These are phyloP conservation scores for Camelina hispida DNA, from an alignment of 345 rosid genomes.

Conservation along the genomic window DNA sequence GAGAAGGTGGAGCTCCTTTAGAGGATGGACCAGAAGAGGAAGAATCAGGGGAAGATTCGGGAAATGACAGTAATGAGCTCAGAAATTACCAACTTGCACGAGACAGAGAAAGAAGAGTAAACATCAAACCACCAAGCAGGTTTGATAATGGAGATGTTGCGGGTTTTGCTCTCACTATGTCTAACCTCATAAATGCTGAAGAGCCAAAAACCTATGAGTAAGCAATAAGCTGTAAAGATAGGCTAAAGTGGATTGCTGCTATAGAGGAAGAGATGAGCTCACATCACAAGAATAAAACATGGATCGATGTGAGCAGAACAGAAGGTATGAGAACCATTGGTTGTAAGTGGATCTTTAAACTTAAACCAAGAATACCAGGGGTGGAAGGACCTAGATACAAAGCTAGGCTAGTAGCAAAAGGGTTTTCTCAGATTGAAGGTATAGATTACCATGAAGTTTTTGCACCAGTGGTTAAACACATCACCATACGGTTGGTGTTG, in stretches of 20 bases:
- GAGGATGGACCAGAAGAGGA: background rate
- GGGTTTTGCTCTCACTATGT: background rate
- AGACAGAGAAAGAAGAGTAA: background rate
- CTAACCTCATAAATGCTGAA: background rate
- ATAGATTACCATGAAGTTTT: background rate
- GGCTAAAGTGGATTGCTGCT: background rate
- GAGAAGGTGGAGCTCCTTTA: background rate
- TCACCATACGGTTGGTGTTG: background rate
- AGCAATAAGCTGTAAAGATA: background rate
- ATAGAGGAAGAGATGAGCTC: background rate
- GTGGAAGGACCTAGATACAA: background rate
- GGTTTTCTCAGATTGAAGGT: background rate
- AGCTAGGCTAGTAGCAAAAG: background rate
- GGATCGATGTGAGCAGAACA: background rate
- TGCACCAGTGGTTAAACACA: background rate
- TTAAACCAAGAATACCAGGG: background rate
- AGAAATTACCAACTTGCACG: background rate
- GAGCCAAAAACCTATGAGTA: background rate
- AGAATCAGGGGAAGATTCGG: background rate
- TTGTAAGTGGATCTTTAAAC: background rate
- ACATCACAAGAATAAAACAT: background rate
- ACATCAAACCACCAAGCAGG: background rate
- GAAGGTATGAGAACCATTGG: background rate
- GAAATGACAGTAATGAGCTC: rapidly evolving
- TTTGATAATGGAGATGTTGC: background rate